Conservation (phyloP, 192 early-diverging fungal species). For the Podila clonocystis region DNA sequence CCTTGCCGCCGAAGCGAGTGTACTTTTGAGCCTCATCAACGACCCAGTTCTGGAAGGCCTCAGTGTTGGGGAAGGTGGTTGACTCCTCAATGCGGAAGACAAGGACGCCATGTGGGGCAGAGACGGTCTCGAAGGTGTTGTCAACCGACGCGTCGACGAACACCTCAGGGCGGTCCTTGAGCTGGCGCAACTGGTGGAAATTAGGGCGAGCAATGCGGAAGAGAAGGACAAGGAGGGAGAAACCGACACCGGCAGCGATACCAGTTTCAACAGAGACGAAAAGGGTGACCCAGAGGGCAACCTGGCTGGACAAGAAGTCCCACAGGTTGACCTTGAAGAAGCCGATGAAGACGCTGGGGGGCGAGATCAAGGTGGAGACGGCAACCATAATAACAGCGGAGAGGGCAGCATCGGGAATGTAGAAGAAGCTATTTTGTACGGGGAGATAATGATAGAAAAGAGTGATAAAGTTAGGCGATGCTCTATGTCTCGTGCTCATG, state of each 20-base stretch:
- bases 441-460: background rate
- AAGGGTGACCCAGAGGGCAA: constrained; percentile 46
- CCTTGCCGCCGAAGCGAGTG: constrained; percentile 56
- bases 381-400: constrained; percentile 89
- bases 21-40: constrained; percentile 58
- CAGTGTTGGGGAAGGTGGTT: constrained; percentile 76
- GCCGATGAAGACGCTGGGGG: constrained; percentile 68
- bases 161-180: constrained; percentile 37
- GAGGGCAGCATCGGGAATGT: constrained; percentile 82
- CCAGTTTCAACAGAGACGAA: constrained; percentile 78
- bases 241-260: constrained; percentile 80
- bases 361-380: constrained; percentile 81
- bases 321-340: constrained; percentile 67
- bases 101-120: constrained; percentile 69
- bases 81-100: constrained; percentile 75
- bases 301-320: constrained; percentile 41
- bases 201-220: constrained; percentile 81
- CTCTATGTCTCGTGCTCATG: background rate
- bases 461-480: background rate
- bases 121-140: constrained; percentile 39
- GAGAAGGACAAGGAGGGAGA: constrained; percentile 81
- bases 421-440: constrained; percentile 67
- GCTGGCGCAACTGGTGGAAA: constrained; percentile 57
- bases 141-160: constrained; percentile 16
- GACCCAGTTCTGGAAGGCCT: constrained; percentile 57